Evolutionary conservation across 345 rosid genomes (phyloP).

Genomic region (Salix caprea): DNA sequence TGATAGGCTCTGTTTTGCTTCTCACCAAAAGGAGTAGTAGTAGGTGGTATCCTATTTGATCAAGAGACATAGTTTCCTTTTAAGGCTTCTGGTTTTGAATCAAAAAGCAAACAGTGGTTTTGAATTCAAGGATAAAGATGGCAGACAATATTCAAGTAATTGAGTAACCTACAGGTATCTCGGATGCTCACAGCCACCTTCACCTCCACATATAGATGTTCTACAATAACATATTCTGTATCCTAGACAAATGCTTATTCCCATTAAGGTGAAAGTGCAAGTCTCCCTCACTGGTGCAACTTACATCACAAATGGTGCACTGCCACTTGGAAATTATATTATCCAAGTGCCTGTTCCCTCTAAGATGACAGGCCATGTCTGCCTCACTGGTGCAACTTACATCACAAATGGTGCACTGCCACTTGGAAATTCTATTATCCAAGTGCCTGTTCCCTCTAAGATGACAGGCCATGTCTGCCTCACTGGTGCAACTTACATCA

Average conservation of each 20-base stretch:
- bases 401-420: neutral
- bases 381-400: slow-evolving; percentile 1
- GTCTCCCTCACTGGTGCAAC: slow-evolving; percentile 6
- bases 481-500: slow-evolving; percentile 3
- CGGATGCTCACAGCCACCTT: neutral
- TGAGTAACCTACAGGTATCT: neutral
- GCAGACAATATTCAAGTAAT: neutral
- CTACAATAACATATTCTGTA: neutral
- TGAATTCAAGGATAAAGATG: neutral
- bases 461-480: slow-evolving; percentile 1
- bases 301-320: neutral
- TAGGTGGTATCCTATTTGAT: no score
- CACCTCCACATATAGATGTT: neutral
- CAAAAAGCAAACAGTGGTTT: no score
- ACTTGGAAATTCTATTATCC: neutral
- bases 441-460: slow-evolving; percentile 11
- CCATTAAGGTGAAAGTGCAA: slow-evolving; percentile 9
- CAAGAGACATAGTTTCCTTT: no score
- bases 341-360: slow-evolving; percentile 8
- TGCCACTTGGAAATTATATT: no score
- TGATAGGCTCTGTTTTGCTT: no score
- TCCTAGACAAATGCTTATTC: slow-evolving; percentile 9
- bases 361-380: slow-evolving; percentile 4
- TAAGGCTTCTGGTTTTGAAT: no score
- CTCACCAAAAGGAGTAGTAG: no score